phyloP scores from a whole-genome alignment of 176 grass and related monocot genomes.

The Guadua angustifolia region DNA sequence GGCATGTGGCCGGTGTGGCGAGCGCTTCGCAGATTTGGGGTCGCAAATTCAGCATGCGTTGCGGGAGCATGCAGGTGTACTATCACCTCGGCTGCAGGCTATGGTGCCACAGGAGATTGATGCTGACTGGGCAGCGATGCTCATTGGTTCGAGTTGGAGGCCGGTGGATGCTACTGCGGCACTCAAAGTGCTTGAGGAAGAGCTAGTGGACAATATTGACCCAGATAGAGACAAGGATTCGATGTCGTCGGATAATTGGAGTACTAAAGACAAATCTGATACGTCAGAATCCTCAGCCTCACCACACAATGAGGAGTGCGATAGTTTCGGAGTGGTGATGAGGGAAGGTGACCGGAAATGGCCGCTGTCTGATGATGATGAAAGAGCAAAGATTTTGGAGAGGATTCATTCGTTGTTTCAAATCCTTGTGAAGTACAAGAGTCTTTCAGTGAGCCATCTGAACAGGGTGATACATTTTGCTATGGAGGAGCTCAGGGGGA shows the following conservation, averaged over 20 bases:
- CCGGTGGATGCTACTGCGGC: slow-evolving; percentile 63
- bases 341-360: slow-evolving; percentile 56
- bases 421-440: slow-evolving; percentile 71
- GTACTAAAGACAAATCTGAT: slow-evolving; percentile 64
- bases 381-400: slow-evolving; percentile 71
- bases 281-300: slow-evolving; percentile 60
- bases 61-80: slow-evolving; percentile 55
- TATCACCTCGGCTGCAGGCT: slow-evolving; percentile 45
- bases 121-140: slow-evolving; percentile 67
- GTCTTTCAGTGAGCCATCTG: slow-evolving; percentile 73
- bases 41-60: slow-evolving; percentile 50
- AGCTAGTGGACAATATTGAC: slow-evolving; percentile 45
- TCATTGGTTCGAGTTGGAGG: slow-evolving; percentile 67
- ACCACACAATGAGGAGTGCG: slow-evolving; percentile 54
- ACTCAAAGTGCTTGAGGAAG: slow-evolving; percentile 64
- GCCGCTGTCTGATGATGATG: slow-evolving; percentile 81
- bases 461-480: slow-evolving; percentile 72
- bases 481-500: slow-evolving; percentile 67
- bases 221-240: slow-evolving; percentile 68
- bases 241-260: slow-evolving; percentile 52
- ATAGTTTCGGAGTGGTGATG: slow-evolving; percentile 51
- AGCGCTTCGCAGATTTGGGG: slow-evolving; percentile 53
- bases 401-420: slow-evolving; percentile 65
- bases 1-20: slow-evolving; percentile 60
- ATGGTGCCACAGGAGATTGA: slow-evolving; percentile 70